Evolutionary conservation across 2,329 filamentous ascomycete genomes (phyloP).

Genomic region (Pseudocercospora crystallina): DNA sequence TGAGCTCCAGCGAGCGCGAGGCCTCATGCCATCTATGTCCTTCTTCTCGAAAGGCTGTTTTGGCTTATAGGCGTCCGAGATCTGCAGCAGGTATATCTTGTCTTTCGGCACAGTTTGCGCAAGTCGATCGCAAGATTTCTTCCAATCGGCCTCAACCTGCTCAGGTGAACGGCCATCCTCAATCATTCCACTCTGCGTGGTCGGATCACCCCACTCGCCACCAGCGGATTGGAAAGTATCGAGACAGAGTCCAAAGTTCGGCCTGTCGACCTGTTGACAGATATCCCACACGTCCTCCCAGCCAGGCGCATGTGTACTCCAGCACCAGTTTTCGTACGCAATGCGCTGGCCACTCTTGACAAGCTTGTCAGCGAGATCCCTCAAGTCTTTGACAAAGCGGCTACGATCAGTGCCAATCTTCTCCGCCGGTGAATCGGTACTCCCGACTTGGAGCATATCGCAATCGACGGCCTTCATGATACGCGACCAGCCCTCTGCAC

Average conservation of each 20-base stretch:
- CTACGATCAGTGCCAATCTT: constrained; percentile 54
- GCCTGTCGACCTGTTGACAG: constrained; percentile 59
- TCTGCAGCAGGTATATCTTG: constrained; percentile 73
- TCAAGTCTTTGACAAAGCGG: constrained; percentile 61
- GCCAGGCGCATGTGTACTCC: constrained; percentile 66
- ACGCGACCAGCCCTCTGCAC: constrained; percentile 65
- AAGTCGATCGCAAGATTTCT: constrained; percentile 48
- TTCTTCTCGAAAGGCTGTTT: constrained; percentile 53
- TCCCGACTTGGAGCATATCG: constrained; percentile 68
- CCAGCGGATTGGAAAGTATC: constrained; percentile 77
- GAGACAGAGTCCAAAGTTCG: constrained; percentile 71
- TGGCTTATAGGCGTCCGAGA: constrained; percentile 71
- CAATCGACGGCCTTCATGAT: constrained; percentile 71
- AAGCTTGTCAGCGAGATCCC: constrained; percentile 63
- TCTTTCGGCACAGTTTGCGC: constrained; percentile 59
- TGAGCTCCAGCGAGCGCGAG: constrained; percentile 69
- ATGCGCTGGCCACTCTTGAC: constrained; percentile 58
- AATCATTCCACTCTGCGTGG: constrained; percentile 59
- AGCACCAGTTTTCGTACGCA: constrained; percentile 82
- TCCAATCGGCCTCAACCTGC: constrained; percentile 48
- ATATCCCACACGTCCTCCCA: constrained; percentile 73
- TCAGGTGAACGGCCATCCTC: constrained; percentile 46
- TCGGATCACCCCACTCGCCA: constrained; percentile 72
- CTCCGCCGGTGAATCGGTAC: constrained; percentile 60
- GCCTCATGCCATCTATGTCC: constrained; percentile 56